Conservation (phyloP, 176 grass and related monocot species). For the Phyllostachys edulis region DNA sequence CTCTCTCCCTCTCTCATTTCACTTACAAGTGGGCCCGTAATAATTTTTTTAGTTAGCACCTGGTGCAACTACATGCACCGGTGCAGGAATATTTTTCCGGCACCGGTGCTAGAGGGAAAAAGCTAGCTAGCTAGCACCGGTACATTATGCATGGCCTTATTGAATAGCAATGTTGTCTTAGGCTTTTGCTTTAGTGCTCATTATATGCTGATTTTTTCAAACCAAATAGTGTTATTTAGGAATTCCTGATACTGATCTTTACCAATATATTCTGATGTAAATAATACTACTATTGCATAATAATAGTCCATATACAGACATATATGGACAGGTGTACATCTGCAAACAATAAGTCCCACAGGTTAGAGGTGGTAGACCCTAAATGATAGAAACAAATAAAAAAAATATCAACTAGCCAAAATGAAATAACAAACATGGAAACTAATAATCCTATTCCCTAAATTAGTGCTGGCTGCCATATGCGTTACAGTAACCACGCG, state of each 20-base stretch:
- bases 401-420: neutral
- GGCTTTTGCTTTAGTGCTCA: constrained; percentile 5
- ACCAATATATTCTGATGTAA: neutral
- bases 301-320: neutral
- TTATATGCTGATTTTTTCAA: constrained; percentile 1
- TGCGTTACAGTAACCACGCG: neutral
- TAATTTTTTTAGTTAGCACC: no score
- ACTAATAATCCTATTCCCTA: neutral
- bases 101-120: no score
- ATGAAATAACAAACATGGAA: neutral
- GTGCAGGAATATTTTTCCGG: no score
- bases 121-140: no score
- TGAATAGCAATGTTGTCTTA: neutral
- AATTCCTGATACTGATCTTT: constrained; percentile 4
- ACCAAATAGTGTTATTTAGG: neutral
- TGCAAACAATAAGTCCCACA: constrained; percentile 6
- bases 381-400: neutral
- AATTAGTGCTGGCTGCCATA: neutral
- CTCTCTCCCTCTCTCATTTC: no score
- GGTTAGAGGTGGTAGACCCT: neutral
- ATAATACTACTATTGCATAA: constrained; percentile 16
- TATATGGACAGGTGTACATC: neutral
- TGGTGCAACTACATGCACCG: no score
- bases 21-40: no score
- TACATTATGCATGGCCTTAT: neutral